Conservation (phyloP, 2,329 filamentous ascomycete genomes). For the Pseudofabraea citricarpa region DNA sequence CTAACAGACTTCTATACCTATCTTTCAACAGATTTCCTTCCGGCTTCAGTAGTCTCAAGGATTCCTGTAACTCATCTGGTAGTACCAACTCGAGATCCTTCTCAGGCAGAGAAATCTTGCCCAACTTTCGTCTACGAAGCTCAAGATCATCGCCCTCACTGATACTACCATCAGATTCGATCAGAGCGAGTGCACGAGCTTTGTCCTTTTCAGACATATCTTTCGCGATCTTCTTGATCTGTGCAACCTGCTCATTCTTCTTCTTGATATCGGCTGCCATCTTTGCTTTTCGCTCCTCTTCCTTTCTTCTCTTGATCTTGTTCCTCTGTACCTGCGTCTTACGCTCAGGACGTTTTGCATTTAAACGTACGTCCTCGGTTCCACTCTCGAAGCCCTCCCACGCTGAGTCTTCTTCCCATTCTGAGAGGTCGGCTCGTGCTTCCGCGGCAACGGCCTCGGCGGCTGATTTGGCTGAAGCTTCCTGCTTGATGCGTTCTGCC, state of each 20-base stretch:
- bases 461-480: constrained; percentile 64
- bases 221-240: constrained; percentile 66
- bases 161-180: constrained; percentile 44
- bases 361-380: constrained; percentile 58
- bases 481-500: constrained; percentile 61
- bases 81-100: constrained; percentile 77
- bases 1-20: constrained; percentile 80
- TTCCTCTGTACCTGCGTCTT: constrained; percentile 87
- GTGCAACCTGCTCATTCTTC: constrained; percentile 65
- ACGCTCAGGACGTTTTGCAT: constrained; percentile 71
- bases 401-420: constrained; percentile 82
- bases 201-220: constrained; percentile 56
- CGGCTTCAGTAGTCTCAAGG: constrained; percentile 77
- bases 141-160: constrained; percentile 56
- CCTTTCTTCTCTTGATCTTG: constrained; percentile 82
- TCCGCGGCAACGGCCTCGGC: constrained; percentile 73
- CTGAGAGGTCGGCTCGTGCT: constrained; percentile 57
- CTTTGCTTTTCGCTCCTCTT: constrained; percentile 71
- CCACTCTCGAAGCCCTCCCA: constrained; percentile 91
- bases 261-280: constrained; percentile 73
- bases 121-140: constrained; percentile 68
- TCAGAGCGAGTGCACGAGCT: constrained; percentile 37
- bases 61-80: constrained; percentile 77
- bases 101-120: constrained; percentile 69
- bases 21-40: constrained; percentile 96